phyloP scores from a whole-genome alignment of 768 basidiomycete genomes.

The Collybia nuda region DNA sequence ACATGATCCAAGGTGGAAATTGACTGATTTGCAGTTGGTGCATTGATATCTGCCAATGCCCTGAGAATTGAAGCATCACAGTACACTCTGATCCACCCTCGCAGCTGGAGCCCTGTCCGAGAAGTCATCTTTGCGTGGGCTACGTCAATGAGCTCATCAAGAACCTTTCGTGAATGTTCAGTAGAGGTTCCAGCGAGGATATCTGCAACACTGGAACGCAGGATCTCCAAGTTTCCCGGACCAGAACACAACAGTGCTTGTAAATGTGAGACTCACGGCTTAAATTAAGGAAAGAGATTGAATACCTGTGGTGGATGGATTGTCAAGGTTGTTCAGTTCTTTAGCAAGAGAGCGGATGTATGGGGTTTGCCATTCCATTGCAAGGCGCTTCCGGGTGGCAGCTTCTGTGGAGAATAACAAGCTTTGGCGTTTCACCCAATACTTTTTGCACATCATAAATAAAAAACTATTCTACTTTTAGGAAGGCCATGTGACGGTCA shows the following conservation, averaged over 20 bases:
- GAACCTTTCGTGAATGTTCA: conserved; percentile 4
- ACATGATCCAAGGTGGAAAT: conserved; percentile 73
- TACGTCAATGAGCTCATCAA: conserved; percentile 41
- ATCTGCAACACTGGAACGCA: conserved; percentile 7
- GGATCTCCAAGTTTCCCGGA: conserved; percentile 3
- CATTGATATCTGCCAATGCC: conserved; percentile 37
- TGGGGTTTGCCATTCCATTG: conserved; percentile 12
- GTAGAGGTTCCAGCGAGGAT: conserved; percentile 6
- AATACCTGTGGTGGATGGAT: conserved; percentile 11
- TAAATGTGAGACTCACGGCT: background rate
- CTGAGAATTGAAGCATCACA: conserved; percentile 72
- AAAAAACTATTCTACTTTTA: conserved; percentile 19
- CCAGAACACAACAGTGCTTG: conserved; percentile 10
- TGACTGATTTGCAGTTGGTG: conserved; percentile 33
- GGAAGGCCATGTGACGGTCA: conserved; percentile 37
- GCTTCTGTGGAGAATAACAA: background rate
- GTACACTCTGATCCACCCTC: conserved; percentile 68
- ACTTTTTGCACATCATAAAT: conserved; percentile 2
- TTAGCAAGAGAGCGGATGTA: conserved; percentile 12
- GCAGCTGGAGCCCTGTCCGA: conserved; percentile 27
- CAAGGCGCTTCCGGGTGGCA: conserved; percentile 7
- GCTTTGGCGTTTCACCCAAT: too few relatives aligned
- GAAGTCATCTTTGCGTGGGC: conserved; percentile 47
- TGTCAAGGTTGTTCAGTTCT: conserved; percentile 9
- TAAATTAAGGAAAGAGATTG: background rate